Evolutionary conservation across 371 early-diverging fungal species (phyloP), one percentile per base, ranked within the genome.

Genomic region (Mucor racemosus): DNA sequence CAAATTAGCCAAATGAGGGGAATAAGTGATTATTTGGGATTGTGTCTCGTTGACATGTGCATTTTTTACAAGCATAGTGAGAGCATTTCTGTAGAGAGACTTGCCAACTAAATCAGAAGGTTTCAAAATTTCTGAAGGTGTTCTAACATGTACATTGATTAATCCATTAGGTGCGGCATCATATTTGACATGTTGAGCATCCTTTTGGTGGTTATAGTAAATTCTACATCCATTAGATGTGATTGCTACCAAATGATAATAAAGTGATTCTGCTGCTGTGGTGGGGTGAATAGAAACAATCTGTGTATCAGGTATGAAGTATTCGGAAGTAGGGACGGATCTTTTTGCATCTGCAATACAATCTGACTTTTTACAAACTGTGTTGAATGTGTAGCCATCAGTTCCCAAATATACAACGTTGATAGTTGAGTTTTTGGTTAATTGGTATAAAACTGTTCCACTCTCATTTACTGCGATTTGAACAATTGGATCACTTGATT

Each of bases 151-250:
- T 8, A 88, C 67, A 0, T 92, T 69, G 34, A 85, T 82, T 3
- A 94, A 80, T 1, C 74, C 75, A 35, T 62, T 78, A 5, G 86
- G 89, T 61, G 61, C 68, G 11, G 19, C 62, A 7, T 65, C 59
- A 3, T 59, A 19, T 0, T 55, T 19, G 15, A 57, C 34, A 4
- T 68, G 48, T 5, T 69, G 55, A 6, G 31, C 61, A 53, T 66
- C 61, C 40, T 71, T 72, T 42, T 70, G 71, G 10, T 77, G 73
- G 33, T 88, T 80, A 60, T 93, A 91, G 67, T 92, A 95, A 19
- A 95, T 75, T 8, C 94, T 85, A 46, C 83, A 81, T 9, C 94
- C 94, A 17, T 76, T 80, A 33, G 87, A 74, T 0, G 94, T 90
- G 19, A 94, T 70, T 11, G 90, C 95, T 7, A 95, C 86, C 10